Base-by-base conservation (phyloP, 2,329 filamentous ascomycete genomes). In the Onygenales sp. region DNA sequence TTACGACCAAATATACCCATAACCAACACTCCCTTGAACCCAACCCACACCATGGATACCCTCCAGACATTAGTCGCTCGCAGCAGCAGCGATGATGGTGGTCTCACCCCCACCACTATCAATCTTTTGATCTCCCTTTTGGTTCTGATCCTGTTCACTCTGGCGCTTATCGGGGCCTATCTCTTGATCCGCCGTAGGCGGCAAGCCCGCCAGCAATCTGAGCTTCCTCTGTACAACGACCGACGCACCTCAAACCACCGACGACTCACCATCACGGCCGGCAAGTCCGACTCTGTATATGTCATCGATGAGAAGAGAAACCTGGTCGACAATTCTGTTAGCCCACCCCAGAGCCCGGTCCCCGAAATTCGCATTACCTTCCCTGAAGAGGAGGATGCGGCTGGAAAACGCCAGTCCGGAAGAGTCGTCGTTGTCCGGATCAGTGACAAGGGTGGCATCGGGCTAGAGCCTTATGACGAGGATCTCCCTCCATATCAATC, bases 311-410 rank as follows among this genome's bases (percentile, higher is more conserved):
- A 89, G 69, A 89, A 93, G 72, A 83, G 85, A 66, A 83, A 83
- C 59, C 84, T 94, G 72, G 82, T 92, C 60, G 79, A 84, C 59
- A 87, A 87, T 71, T 86, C 87, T 35, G 77, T 80, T 56, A 86
- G 83, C 58, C 85, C 89, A 13, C 87, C 91, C 21, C 76, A 86
- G 63, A 88, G 86, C 45, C 85, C 87, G n/a, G 88, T 97, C 32
- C 93, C 93, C 17, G 88, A 97, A 74, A 98, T 98, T 65, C 89
- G 91, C 72, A 95, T 98, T 71, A 97, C 93, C 38, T 97, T 98
- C 77, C 93, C 93, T 13, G 93, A 97, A 76, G 85, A 94, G 62
- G 91, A 96, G 66, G 87, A 89, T 61, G 76, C 82, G 49, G 65
- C 74, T 52, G 92, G 92, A 61, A 89, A 84, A 71, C 80, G 80